Evolutionary conservation across 257 asterid genomes (phyloP).

Genomic region (Fraxinus anomala): DNA sequence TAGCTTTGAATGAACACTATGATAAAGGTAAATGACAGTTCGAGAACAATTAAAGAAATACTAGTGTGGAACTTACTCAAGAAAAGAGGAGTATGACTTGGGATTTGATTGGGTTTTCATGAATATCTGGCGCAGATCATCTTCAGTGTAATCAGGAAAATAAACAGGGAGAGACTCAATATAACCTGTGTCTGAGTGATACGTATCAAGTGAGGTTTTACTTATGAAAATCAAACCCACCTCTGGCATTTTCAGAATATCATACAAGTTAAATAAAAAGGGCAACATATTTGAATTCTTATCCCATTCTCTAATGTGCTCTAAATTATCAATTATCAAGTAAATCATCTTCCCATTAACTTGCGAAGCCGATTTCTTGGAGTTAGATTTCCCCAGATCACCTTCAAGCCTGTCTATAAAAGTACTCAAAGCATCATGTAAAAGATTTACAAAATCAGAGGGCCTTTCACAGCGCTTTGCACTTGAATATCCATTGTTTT

Average conservation of each 20-base stretch:
- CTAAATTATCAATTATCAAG: slow-evolving; percentile 77
- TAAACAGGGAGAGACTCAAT: slow-evolving; percentile 72
- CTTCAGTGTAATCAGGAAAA: slow-evolving; percentile 84
- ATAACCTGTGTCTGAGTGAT: slow-evolving; percentile 71
- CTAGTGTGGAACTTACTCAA: slow-evolving; percentile 57
- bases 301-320: slow-evolving; percentile 78
- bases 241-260: slow-evolving; percentile 72
- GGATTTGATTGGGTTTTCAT: slow-evolving; percentile 60
- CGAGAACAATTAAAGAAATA: slow-evolving; percentile 13
- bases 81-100: slow-evolving; percentile 78
- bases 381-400: slow-evolving; percentile 43
- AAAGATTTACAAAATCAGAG: slow-evolving; percentile 76
- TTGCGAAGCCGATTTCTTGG: slow-evolving; percentile 48
- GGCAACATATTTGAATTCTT: slow-evolving; percentile 56
- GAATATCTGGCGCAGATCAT: slow-evolving; percentile 71
- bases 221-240: slow-evolving; percentile 83
- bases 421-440: slow-evolving; percentile 65
- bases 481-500: slow-evolving; percentile 64
- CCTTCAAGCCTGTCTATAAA: slow-evolving; percentile 52
- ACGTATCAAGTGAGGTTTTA: slow-evolving; percentile 69
- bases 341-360: slow-evolving; percentile 75
- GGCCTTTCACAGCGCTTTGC: slow-evolving; percentile 82
- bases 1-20: slow-evolving; percentile 5
- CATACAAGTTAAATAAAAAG: slow-evolving; percentile 68
- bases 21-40: neutral